Evolutionary conservation across 257 asterid species (phyloP).

Genomic region (Gardenia jasminoides): DNA sequence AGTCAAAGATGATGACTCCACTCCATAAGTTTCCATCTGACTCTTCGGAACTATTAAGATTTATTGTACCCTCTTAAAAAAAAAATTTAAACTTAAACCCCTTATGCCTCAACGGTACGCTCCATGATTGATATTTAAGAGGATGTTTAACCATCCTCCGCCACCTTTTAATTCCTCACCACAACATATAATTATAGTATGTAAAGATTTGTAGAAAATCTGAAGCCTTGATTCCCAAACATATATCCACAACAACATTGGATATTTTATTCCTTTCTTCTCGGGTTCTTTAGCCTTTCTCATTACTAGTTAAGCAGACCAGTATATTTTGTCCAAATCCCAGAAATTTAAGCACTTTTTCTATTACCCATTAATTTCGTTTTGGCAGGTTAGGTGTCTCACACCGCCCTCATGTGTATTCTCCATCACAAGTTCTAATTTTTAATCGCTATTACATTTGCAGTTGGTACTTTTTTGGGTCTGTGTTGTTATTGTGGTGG

Average conservation of each 20-base stretch:
- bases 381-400: constrained; percentile 14
- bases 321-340: not conserved
- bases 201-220: constrained; percentile 7
- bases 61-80: not conserved
- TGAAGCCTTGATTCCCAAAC: constrained; percentile 3
- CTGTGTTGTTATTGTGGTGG: not conserved
- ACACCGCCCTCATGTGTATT: constrained; percentile 13
- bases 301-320: constrained; percentile 5
- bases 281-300: not conserved
- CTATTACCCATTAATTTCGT: constrained; percentile 5
- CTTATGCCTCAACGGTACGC: constrained; percentile 48
- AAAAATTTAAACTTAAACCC: not conserved
- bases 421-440: constrained; percentile 16
- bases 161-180: not conserved
- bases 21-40: not conserved
- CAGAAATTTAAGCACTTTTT: constrained; percentile 22
- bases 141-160: not conserved
- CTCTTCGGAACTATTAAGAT: not conserved
- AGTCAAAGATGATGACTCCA: not conserved
- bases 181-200: not conserved
- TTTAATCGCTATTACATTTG: constrained; percentile 11
- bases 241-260: not conserved
- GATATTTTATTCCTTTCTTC: not conserved
- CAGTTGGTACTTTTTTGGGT: not conserved
- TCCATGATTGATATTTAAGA: constrained; percentile 5